Evolutionary conservation across 345 rosid species (phyloP).

Genomic region (thale cress (Arabidopsis thaliana)): TAIR10.1 NC_003076.8:5032501-5033000

Average conservation of each 20-base stretch:
- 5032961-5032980: neutral
- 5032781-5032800: conserved; percentile 33
- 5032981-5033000: neutral
- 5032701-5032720: conserved; percentile 1
- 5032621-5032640: conserved; percentile 13
- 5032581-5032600: conserved; percentile 45
- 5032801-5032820: conserved; percentile 3
- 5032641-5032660: conserved; percentile 20
- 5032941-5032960: neutral
- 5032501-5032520: conserved; percentile 36
- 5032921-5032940: no score
- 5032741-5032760: conserved; percentile 34
- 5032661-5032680: conserved; percentile 40
- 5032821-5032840: conserved; percentile 35
- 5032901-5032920: no score
- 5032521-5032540: conserved; percentile 23
- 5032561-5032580: conserved; percentile 32
- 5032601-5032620: conserved; percentile 36
- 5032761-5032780: conserved; percentile 42
- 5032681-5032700: conserved; percentile 26
- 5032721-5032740: conserved; percentile 41
- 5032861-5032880: neutral
- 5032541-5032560: conserved; percentile 26
- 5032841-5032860: conserved; percentile 32
- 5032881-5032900: no score